These are phyloP conservation scores for Leccinum uliginosum DNA, from an alignment of 768 basidiomycete species.

Conservation along the genomic window DNA sequence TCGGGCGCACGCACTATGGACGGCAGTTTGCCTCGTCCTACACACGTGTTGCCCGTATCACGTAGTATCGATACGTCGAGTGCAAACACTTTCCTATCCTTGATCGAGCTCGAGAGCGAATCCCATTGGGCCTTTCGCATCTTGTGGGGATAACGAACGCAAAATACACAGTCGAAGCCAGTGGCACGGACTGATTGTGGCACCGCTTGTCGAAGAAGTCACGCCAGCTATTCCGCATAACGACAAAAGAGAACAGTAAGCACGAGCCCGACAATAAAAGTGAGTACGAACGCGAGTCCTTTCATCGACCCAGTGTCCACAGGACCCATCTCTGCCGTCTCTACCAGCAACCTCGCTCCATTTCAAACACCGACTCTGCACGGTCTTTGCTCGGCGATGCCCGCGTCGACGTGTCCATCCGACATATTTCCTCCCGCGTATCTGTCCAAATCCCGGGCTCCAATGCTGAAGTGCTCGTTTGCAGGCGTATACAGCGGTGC, in stretches of 20 bases:
- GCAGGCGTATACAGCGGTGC: conserved; percentile 88
- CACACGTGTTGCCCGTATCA: no score
- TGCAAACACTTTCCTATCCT: no score
- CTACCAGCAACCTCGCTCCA: conserved; percentile 52
- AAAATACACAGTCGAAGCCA: conserved; percentile 50
- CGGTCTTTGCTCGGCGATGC: conserved; percentile 47
- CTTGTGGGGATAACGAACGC: conserved; percentile 45
- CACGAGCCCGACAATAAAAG: conserved; percentile 22
- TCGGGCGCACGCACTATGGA: no score
- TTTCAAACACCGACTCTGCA: conserved; percentile 64
- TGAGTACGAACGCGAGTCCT: conserved; percentile 14
- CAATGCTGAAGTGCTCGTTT: conserved; percentile 98
- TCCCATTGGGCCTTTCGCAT: conserved; percentile 51
- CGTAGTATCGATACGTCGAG: no score
- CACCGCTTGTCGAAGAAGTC: conserved; percentile 31
- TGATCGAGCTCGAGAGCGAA: conserved; percentile 33
- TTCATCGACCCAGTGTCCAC: conserved; percentile 22
- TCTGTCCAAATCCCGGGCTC: conserved; percentile 67
- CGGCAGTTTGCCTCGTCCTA: no score
- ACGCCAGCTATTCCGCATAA: neutral
- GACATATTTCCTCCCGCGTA: conserved; percentile 59
- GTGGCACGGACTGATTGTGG: conserved; percentile 38
- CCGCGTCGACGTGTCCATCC: conserved; percentile 8
- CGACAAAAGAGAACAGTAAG: conserved; percentile 18
- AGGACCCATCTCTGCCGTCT: conserved; percentile 55